Conservation (phyloP, 495 filamentous ascomycete species). For the Clohesyomyces aquaticus region DNA sequence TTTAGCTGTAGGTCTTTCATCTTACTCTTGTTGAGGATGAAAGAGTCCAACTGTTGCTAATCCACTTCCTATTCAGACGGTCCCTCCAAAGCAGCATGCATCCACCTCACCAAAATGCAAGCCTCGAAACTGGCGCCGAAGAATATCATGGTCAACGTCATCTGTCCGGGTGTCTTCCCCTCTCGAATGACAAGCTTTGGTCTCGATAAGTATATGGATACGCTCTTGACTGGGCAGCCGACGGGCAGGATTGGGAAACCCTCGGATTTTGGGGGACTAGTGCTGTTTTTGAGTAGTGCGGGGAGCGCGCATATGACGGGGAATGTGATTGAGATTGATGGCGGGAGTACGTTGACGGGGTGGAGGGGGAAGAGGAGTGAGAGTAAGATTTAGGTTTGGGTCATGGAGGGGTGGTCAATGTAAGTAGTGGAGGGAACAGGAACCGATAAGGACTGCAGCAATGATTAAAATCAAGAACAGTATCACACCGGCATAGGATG, state of each 20-base stretch:
- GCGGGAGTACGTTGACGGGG: conserved; percentile 42
- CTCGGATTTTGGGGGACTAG: conserved; percentile 44
- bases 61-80: conserved; percentile 32
- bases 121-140: conserved; percentile 46
- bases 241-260: conserved; percentile 47
- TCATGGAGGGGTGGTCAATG: neutral
- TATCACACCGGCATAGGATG: no score
- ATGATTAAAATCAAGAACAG: no score
- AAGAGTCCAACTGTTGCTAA: no score
- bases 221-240: conserved; percentile 43
- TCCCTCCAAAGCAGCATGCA: conserved; percentile 46
- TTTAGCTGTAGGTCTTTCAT: conserved; percentile 44
- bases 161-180: conserved; percentile 49
- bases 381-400: conserved; percentile 35
- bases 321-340: conserved; percentile 47
- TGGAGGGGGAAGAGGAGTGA: conserved; percentile 40
- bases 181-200: conserved; percentile 46
- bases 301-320: conserved; percentile 47
- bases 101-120: conserved; percentile 47
- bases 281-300: conserved; percentile 43
- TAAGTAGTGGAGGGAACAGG: no score
- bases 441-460: neutral
- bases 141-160: conserved; percentile 46
- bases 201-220: conserved; percentile 43
- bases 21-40: no score